Evolutionary conservation across 2,329 filamentous ascomycete genomes (phyloP).

Genomic region (Hypoxylon sp.): DNA sequence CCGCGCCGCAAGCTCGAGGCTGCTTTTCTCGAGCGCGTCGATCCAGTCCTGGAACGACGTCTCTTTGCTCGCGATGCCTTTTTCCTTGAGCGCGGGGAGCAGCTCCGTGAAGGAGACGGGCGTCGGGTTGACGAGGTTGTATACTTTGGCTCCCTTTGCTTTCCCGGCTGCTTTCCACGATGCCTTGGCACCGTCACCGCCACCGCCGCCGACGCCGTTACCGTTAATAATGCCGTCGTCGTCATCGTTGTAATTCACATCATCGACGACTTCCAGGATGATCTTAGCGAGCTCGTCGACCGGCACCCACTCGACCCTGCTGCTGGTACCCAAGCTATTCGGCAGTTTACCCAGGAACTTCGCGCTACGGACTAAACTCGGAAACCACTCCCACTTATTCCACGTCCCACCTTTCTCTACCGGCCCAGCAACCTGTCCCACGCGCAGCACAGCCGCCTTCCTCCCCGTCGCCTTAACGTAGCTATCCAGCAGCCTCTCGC

Average conservation of each 20-base stretch:
- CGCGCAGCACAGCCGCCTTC: conserved; percentile 48
- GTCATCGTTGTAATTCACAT: conserved; percentile 14
- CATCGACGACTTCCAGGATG: conserved; percentile 46
- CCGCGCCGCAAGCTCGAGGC: conserved; percentile 12
- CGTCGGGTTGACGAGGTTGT: conserved; percentile 42
- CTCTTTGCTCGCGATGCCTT: conserved; percentile 20
- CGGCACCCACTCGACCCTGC: conserved; percentile 50
- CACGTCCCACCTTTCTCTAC: conserved; percentile 45
- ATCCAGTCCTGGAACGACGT: conserved; percentile 34
- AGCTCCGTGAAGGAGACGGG: conserved; percentile 31
- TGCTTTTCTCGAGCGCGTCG: conserved; percentile 35
- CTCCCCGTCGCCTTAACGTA: conserved; percentile 38
- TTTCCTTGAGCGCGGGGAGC: conserved; percentile 32
- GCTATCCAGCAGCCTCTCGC: conserved; percentile 49
- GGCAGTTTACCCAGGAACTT: conserved; percentile 47
- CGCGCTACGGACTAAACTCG: conserved; percentile 48
- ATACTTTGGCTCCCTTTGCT: conserved; percentile 29
- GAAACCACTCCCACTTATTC: conserved; percentile 52
- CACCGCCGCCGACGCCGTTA: no score
- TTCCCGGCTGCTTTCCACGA: background rate
- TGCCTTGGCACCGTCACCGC: no score
- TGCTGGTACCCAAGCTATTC: conserved; percentile 40
- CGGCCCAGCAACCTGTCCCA: conserved; percentile 52
- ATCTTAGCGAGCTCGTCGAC: conserved; percentile 49
- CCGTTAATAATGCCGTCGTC: background rate